Evolutionary conservation across 148 eudicot genomes (phyloP).

Genomic region (Rhododendron vialii): DNA sequence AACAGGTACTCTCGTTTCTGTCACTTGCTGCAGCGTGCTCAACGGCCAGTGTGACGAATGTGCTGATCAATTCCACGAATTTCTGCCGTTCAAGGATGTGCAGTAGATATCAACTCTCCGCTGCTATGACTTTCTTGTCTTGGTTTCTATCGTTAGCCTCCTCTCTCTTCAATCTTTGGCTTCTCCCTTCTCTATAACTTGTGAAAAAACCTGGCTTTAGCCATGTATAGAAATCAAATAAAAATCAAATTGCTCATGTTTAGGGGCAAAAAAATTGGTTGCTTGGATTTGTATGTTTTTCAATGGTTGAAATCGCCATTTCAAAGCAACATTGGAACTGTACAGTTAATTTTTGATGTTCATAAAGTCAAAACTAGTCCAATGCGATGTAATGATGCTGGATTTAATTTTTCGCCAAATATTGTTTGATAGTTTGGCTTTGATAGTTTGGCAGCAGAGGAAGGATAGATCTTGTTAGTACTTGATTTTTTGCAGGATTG

Average conservation of each 20-base stretch:
- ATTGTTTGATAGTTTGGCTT: not conserved
- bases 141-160: conserved; percentile 75
- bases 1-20: conserved; percentile 73
- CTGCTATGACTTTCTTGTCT: conserved; percentile 82
- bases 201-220: conserved; percentile 5
- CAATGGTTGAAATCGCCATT: not conserved
- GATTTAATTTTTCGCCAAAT: not conserved
- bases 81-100: conserved; percentile 48
- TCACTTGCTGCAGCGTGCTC: conserved; percentile 85
- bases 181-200: conserved; percentile 44
- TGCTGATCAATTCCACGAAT: conserved; percentile 36
- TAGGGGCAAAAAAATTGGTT: not conserved
- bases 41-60: conserved; percentile 68
- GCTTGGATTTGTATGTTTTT: not conserved
- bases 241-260: not conserved
- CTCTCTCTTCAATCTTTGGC: conserved; percentile 82
- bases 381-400: not conserved
- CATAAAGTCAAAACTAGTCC: not conserved
- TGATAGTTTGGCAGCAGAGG: not conserved
- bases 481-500: not conserved
- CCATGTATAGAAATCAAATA: conserved; percentile 8
- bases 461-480: not conserved
- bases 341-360: not conserved
- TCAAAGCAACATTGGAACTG: not conserved
- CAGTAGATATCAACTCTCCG: conserved; percentile 67